A percentile compares a stretch with the other conserved stretches of the same genome.
Conservation (phyloP, 75 land plant species). For the Azolla pinnata region DNA sequence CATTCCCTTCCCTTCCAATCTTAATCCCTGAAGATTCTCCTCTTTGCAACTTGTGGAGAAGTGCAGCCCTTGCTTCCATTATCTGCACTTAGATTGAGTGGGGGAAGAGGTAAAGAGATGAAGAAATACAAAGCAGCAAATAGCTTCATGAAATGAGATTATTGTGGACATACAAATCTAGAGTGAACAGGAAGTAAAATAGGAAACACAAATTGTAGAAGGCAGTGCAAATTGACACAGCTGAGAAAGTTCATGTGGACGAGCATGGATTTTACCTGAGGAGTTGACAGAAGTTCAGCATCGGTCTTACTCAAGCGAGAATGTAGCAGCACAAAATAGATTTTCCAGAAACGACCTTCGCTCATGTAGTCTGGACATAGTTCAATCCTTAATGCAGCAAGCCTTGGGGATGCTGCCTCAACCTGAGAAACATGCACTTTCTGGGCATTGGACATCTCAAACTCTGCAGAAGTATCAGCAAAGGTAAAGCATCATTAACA, state of each 20-base stretch:
- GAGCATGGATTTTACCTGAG: constrained; percentile 38
- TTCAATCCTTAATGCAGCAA: constrained; percentile 74
- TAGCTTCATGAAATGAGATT: too few relatives aligned
- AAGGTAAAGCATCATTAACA: too few relatives aligned
- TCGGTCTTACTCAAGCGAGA: constrained; percentile 77
- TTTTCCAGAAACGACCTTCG: constrained; percentile 86
- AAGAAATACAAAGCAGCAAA: not conserved
- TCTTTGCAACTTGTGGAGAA: constrained; percentile 51
- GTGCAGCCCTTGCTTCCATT: constrained; percentile 57
- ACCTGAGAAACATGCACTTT: constrained; percentile 70
- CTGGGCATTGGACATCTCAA: constrained; percentile 73
- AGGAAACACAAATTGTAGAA: too few relatives aligned
- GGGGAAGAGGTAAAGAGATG: not conserved
- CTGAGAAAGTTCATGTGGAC: not conserved
- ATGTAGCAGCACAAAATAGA: constrained; percentile 86
- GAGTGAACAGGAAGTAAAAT: too few relatives aligned
- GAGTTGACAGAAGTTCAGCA: constrained; percentile 64
- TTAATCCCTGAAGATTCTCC: constrained; percentile 21
- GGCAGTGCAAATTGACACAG: not conserved
- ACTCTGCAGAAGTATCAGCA: constrained; percentile 53
- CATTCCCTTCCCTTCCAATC: constrained; percentile 6
- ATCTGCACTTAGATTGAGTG: constrained; percentile 34
- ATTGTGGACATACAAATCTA: too few relatives aligned
- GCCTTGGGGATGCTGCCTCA: constrained; percentile 49
- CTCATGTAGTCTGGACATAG: constrained; percentile 86